A percentile compares a stretch with the other conserved stretches of the same genome.
phyloP scores from a whole-genome alignment of 306 rosid genomes.

The Astragalus glycyphyllos region DNA sequence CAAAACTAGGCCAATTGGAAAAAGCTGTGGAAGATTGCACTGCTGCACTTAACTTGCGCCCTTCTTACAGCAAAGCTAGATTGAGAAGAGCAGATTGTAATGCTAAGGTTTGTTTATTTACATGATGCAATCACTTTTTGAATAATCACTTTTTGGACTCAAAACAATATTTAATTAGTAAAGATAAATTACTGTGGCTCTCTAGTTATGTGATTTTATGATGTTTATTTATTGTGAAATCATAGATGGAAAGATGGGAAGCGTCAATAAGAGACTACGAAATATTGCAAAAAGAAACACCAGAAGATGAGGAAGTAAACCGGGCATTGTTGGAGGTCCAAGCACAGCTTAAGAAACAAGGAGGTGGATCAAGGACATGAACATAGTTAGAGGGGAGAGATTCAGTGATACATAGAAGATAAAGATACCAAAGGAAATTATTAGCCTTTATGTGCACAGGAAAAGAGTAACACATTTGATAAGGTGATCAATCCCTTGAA shows the following conservation, averaged over 20 bases:
- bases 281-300: conserved; percentile 57
- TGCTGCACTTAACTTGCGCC: conserved; percentile 68
- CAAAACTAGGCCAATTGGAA: conserved; percentile 69
- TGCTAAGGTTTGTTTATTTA: conserved; percentile 57
- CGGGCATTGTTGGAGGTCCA: conserved; percentile 59
- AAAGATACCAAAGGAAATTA: not conserved
- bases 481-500: too few species aligned
- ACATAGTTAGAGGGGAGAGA: not conserved
- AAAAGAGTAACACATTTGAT: conserved; percentile 1
- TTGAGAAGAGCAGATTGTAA: conserved; percentile 86
- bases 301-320: conserved; percentile 59
- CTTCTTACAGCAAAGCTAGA: conserved; percentile 80
- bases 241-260: conserved; percentile 79
- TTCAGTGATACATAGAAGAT: not conserved
- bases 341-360: conserved; percentile 50
- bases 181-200: not conserved
- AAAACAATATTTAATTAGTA: too few species aligned
- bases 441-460: not conserved
- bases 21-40: conserved; percentile 79
- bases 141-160: not conserved
- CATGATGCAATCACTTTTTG: not conserved
- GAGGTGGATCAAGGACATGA: conserved; percentile 41
- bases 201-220: not conserved
- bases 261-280: conserved; percentile 77
- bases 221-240: conserved; percentile 33